These are phyloP conservation scores for Dryas drummondii DNA, from an alignment of 306 rosid species.

Conservation along the genomic window DNA sequence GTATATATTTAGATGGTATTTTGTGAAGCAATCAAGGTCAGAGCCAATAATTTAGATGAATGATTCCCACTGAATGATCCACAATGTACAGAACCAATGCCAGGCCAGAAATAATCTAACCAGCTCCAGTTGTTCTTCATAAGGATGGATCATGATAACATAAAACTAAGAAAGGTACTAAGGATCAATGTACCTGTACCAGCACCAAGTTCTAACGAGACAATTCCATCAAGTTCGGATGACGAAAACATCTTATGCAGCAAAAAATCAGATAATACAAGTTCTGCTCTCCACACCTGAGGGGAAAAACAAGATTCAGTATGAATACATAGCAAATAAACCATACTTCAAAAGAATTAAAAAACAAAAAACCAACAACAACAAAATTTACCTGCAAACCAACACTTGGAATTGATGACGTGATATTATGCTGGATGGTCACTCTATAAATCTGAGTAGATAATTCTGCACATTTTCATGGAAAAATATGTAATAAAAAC, in stretches of 20 bases:
- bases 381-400: constrained; percentile 72
- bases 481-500: neutral
- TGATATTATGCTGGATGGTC: constrained; percentile 70
- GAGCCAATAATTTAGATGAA: too few species aligned
- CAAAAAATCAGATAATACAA: constrained; percentile 73
- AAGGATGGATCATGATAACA: too few species aligned
- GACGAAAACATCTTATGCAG: constrained; percentile 61
- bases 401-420: constrained; percentile 78
- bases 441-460: constrained; percentile 26
- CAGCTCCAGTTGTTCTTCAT: neutral
- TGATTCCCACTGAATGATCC: neutral
- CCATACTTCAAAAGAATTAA: neutral
- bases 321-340: neutral
- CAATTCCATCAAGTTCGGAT: constrained; percentile 56
- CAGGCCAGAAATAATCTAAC: neutral
- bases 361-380: neutral
- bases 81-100: neutral
- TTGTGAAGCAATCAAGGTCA: neutral
- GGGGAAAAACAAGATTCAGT: neutral
- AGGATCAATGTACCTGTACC: constrained; percentile 63
- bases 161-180: neutral
- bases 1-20: neutral
- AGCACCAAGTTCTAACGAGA: constrained; percentile 81
- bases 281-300: constrained; percentile 89
- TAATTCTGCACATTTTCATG: constrained; percentile 26